phyloP scores from a whole-genome alignment of 345 rosid species.

The Cochlearia excelsa region DNA sequence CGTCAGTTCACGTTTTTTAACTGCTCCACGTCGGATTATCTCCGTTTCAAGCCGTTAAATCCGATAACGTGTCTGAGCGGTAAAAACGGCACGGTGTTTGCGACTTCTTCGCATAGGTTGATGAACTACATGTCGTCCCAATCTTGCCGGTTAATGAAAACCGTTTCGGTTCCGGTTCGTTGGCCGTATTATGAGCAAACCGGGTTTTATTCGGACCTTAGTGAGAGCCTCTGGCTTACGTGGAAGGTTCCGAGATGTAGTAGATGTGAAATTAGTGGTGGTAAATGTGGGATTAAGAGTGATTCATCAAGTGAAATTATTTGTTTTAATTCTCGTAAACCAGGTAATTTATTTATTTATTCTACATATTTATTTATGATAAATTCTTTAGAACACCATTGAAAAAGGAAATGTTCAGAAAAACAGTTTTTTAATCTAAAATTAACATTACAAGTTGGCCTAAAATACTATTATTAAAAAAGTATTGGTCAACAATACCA shows the following conservation, averaged over 20 bases:
- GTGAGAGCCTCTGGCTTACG: conserved; percentile 37
- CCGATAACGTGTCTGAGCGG: conserved; percentile 64
- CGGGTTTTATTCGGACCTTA: conserved; percentile 31
- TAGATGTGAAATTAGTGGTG: conserved; percentile 50
- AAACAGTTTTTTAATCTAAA: too few relatives aligned
- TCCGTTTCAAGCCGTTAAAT: conserved; percentile 34
- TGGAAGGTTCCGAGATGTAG: conserved; percentile 48
- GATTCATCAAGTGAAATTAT: conserved; percentile 42
- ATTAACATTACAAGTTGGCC: too few relatives aligned
- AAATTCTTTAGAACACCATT: not conserved
- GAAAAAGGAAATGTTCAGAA: too few relatives aligned
- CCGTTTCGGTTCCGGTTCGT: conserved; percentile 47
- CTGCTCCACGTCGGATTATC: conserved; percentile 44
- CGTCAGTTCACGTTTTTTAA: conserved; percentile 53
- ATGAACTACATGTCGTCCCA: conserved; percentile 22
- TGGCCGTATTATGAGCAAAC: conserved; percentile 50
- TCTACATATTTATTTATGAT: not conserved
- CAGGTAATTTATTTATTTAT: conserved; percentile 38
- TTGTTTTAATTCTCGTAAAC: conserved; percentile 40
- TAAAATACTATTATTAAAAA: too few relatives aligned
- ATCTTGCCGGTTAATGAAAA: conserved; percentile 39
- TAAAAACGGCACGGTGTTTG: conserved; percentile 48
- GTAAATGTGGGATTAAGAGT: conserved; percentile 53
- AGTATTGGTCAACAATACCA: too few relatives aligned
- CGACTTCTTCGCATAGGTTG: conserved; percentile 46